Base-by-base conservation (phyloP, 2,329 filamentous ascomycete genomes). In the Exophiala xenobiotica region DNA sequence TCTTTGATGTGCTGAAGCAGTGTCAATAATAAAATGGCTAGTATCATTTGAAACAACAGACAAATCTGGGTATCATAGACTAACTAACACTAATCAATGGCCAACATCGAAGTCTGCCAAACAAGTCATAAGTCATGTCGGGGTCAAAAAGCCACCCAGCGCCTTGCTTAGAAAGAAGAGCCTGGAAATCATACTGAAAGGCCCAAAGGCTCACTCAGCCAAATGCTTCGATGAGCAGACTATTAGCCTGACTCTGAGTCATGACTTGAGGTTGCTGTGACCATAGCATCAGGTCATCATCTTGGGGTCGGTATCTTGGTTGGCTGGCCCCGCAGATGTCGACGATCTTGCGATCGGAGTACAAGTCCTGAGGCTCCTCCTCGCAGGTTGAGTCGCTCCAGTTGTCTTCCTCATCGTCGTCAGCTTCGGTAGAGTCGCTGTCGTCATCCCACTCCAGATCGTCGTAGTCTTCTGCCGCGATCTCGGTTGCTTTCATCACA, bases 281-380 rank as follows among this genome's bases (percentile, higher is more conserved):
- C 55, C 55, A 58, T 4, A 58, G 41, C 12, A 51, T n/a, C 5
- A 50, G 14, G 27, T 58, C 55, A 20, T 57, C 54, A 26, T 50
- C 31, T 12, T 22, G 41, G 11, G 41, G 23, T 1, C 12, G 24
- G 37, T 43, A 50, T 26, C 29, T 46, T 23, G 27, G n/a, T 22
- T 22, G 19, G 16, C 27, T 7, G 12, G 23, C 19, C 16, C 19
- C 22, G 40, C n/a, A 24, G 44, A 35, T 23, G 18, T 55, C 33
- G 4, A 23, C 8, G 16, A 40, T 22, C 18, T 47, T 38, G 33
- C 16, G 33, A 18, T 49, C 47, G 11, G 49, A 38, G 1, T 37
- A 14, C 23, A 18, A 18, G 9, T 14, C 29, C 7, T 50, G 11
- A 12, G 16, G 11, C 8, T 54, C 51, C 14, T 46, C 49, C 20